Base-by-base conservation (phyloP, 23 red algal species). In the Gracilaria domingensis region DNA sequence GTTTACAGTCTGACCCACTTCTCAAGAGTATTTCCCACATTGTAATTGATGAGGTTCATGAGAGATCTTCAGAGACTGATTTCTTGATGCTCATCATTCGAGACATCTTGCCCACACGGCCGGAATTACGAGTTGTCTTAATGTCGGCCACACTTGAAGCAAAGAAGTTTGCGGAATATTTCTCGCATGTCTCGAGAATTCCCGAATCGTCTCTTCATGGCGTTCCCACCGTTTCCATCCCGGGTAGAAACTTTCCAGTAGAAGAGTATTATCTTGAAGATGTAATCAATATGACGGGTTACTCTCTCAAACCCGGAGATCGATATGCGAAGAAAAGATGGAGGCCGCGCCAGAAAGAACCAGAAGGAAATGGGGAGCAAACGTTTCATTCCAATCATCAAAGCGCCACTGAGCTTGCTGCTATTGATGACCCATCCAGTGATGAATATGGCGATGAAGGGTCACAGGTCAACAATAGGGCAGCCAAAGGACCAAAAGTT, bases 41-140 rank as follows among this genome's bases (percentile, higher is more conserved):
- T 50, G 18, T 99, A n/a, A 35, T 99, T 20, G 97, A 99, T 56
- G 97, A 99, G 66, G 97, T 99, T 39, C 97, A 99, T 87, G 97
- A 99, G 64, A 79, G 97, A n/a, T 89, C 89, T 40, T 66, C 93
- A 3, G 94, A 96, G 30, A 96, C 88, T 36, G 97, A 99, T 80
- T 80, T 99, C 54, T 20, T 99, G 0, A 82, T 96, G 42, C 80
- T 94, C 26, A 58, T 94, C 1, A 61, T 96, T 35, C 84, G 86
- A 23, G 81, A 93, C 45, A 87, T 96, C 30, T 79, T 95, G 57
- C 42, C 75, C 0, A 23, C 17, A 2, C 28, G 83, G 25, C 78
- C 78, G 8, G 40, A 34, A 28, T 29, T 83, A 39, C 83, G 84
- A 23, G 91, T 99, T 29, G 76, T 99, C 36, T 76, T 99, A 9